These are phyloP conservation scores for Fusarium liriodendri DNA, from an alignment of 2,329 filamentous ascomycete genomes.

Conservation along the genomic window DNA sequence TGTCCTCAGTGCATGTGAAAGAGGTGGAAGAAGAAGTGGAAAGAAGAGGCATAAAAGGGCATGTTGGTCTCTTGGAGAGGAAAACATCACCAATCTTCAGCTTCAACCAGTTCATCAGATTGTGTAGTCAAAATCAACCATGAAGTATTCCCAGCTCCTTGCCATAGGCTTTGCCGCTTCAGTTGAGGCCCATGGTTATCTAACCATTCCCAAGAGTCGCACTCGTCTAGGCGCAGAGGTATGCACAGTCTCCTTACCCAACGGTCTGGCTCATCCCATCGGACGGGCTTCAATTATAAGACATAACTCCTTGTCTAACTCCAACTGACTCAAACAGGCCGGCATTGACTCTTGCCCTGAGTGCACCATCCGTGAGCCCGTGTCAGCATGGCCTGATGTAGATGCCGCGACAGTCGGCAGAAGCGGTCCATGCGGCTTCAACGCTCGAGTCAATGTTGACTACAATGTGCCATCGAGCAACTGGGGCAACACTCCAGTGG, in stretches of 20 bases:
- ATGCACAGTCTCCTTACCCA: neutral
- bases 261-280: no score
- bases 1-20: neutral
- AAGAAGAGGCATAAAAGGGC: neutral
- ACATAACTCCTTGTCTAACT: neutral
- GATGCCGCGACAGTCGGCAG: constrained; percentile 57
- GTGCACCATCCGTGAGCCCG: constrained; percentile 65
- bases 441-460: constrained; percentile 62
- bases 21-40: neutral
- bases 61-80: neutral
- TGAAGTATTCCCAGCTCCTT: neutral
- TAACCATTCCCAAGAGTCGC: constrained; percentile 12
- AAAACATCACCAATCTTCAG: neutral
- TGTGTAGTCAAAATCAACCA: neutral
- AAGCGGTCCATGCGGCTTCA: constrained; percentile 64
- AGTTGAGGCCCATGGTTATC: constrained; percentile 2
- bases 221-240: constrained; percentile 10
- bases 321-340: constrained; percentile 46
- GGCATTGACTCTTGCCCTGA: constrained; percentile 63
- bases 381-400: constrained; percentile 61
- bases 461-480: constrained; percentile 58
- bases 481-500: constrained; percentile 58
- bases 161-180: neutral
- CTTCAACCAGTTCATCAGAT: neutral
- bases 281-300: no score